Evolutionary conservation across 805 yeast genomes (phyloP), one percentile per base, ranked within the genome.

Genomic region (Starmerella vitae): DNA sequence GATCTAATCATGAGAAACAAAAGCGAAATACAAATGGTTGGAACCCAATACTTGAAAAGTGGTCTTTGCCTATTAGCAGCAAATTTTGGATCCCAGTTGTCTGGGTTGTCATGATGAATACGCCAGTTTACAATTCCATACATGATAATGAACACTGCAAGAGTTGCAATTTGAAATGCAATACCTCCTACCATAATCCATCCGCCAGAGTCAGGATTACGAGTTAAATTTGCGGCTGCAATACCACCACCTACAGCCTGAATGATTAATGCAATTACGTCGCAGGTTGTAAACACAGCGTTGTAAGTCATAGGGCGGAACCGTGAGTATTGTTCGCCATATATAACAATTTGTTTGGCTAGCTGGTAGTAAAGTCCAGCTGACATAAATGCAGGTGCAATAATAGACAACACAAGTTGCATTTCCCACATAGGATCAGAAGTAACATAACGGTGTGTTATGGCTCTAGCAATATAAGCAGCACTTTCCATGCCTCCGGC

Each of bases 351-450:
- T 36, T 78, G 49, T 57, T 81, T 78, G 5, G 79, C 84, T 46
- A 84, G 59, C 38, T 75, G 64, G 47, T 69, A 78, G 59, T 84
- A 85, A 3, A 84, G 65, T 1, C 88, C 94, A 3, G 80, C 94
- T 81, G 81, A 78, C 33, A 80, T 63, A 56, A 84, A 78, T 17
- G 82, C 83, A 0, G 94, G 94, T 0, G 83, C 88, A 34, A 84
- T 58, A 0, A 88, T 81, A 40, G 83, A 60, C 50, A 76, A 66
- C 39, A 76, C 69, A 46, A 78, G 69, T 56, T 84, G 93, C 50
- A 76, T 59, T 31, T 78, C 52, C 52, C 66, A 84, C 21, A 65
- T 61, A 36, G 66, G 56, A 30, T 59, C 46, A 27, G 59, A 51
- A 13, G 45, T 28, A 2, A 57, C 53, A 19, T 48, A 42, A 46